Evolutionary conservation across 805 yeast species (phyloP), one percentile per base, ranked within the genome.

Genomic region (Scheffersomyces amazonensis): DNA sequence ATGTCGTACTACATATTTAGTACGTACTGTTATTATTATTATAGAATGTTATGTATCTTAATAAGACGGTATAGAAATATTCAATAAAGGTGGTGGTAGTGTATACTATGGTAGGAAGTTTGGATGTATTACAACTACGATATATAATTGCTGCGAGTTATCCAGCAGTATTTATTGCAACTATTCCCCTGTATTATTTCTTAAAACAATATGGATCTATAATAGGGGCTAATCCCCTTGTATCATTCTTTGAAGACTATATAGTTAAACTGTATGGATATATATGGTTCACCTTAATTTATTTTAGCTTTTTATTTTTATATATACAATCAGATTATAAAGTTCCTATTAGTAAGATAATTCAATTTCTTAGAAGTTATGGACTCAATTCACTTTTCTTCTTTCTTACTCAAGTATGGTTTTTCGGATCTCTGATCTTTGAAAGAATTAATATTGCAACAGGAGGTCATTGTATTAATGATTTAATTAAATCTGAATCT

Each of bases 391-490:
- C 53, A 16, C 5, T 32, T 15, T 31, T 43, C 18, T 45, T 42
- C 25, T 17, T 46, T 9, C 30, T 39, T 9, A 27, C 30, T 13
- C 30, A 27, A 24, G 44, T 43, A 16, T 65, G 71, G 71, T 61
- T 51, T 34, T 61, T 64, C 35, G 71, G 71, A 2, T 54, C 58
- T 1, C 58, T 53, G 44, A 34, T 66, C 3, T 57, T 60, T 32
- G 67, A 62, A 25, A 44, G 69, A 29, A 41, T 69, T 2, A 58
- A 63, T 35, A 44, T 55, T n/a, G 16, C 40, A 2, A 57, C 70
- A 0, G 74, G 75, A 0, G 76, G 75, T 1, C 50, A 53, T 25
- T 71, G 76, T 42, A 50, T 30, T 32, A 48, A 42, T 8, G 45
- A 21, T n/a, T 35, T 11, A 29, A 50, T 19, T 37, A 31, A 25